Evolutionary conservation across 257 asterid species (phyloP).

Genomic region (Gentiana macrophylla): DNA sequence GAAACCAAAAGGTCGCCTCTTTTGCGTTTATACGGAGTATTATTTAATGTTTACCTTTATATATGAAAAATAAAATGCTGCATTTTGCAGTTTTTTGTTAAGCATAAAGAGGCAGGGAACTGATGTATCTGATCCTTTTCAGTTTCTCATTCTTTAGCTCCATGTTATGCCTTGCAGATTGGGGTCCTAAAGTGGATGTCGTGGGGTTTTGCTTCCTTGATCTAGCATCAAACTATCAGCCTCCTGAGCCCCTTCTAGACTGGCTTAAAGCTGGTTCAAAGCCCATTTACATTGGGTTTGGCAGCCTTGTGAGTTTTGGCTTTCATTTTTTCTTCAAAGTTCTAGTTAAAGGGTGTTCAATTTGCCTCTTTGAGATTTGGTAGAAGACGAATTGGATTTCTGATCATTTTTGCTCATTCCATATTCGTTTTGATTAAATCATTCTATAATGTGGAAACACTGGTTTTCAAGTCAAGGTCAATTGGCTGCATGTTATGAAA

Average conservation of each 20-base stretch:
- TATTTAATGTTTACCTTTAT: too few species aligned
- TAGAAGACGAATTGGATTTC: not conserved
- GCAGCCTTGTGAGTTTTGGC: conserved; percentile 63
- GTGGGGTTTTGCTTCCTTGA: conserved; percentile 99
- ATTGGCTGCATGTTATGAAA: too few species aligned
- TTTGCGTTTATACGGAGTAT: too few species aligned
- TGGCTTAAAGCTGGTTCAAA: conserved; percentile 88
- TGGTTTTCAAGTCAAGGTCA: too few species aligned
- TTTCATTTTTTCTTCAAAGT: not conserved
- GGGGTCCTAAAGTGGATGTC: conserved; percentile 94
- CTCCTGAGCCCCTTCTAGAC: conserved; percentile 71
- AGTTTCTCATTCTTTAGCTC: conserved; percentile 10
- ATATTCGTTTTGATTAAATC: too few species aligned
- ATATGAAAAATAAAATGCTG: not conserved
- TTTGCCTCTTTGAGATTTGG: conserved; percentile 7
- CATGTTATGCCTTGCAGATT: conserved; percentile 50
- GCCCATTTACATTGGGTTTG: conserved; percentile 83
- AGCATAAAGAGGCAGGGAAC: not conserved
- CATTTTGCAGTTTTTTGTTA: not conserved
- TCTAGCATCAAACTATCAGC: conserved; percentile 81
- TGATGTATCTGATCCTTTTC: conserved; percentile 11
- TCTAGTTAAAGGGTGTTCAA: too few species aligned
- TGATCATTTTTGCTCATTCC: not conserved
- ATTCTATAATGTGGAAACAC: too few species aligned
- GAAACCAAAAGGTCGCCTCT: conserved; percentile 78